Evolutionary conservation across 139 green algal genomes (phyloP).

Genomic region (Chlamydomonas asymmetrica): DNA sequence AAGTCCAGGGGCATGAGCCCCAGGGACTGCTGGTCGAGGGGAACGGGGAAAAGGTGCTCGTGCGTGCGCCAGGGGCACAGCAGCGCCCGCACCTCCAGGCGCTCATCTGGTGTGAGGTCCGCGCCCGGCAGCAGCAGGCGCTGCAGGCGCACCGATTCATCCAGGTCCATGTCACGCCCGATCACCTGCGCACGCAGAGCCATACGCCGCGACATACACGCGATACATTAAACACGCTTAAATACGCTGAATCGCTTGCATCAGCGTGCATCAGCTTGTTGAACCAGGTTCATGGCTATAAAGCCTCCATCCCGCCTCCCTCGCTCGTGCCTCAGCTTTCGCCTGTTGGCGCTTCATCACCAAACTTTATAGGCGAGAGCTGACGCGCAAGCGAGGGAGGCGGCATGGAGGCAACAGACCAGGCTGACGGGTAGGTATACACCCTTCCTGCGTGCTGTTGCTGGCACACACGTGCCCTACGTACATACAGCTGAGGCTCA

Average conservation of each 20-base stretch:
- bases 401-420: too few relatives aligned
- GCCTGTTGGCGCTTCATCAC: too few relatives aligned
- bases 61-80: conserved; percentile 50
- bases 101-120: conserved; percentile 37
- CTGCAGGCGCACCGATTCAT: conserved; percentile 21
- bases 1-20: conserved; percentile 23
- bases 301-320: too few relatives aligned
- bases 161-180: not conserved
- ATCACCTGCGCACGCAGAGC: not conserved
- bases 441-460: too few relatives aligned
- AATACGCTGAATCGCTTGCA: too few relatives aligned
- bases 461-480: too few relatives aligned
- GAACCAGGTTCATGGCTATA: not conserved
- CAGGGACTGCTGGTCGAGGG: conserved; percentile 5
- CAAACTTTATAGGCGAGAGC: too few relatives aligned
- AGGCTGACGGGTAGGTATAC: too few relatives aligned
- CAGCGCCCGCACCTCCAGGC: conserved; percentile 30
- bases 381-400: too few relatives aligned
- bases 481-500: too few relatives aligned
- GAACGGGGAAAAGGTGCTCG: not conserved
- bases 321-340: too few relatives aligned
- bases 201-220: not conserved
- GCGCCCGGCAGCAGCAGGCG: conserved; percentile 48
- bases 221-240: too few relatives aligned
- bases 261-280: conserved; percentile 17